These are phyloP conservation scores for Didymellaceae sp. DNA, from an alignment of 2,329 filamentous ascomycete genomes.

Conservation along the genomic window DNA sequence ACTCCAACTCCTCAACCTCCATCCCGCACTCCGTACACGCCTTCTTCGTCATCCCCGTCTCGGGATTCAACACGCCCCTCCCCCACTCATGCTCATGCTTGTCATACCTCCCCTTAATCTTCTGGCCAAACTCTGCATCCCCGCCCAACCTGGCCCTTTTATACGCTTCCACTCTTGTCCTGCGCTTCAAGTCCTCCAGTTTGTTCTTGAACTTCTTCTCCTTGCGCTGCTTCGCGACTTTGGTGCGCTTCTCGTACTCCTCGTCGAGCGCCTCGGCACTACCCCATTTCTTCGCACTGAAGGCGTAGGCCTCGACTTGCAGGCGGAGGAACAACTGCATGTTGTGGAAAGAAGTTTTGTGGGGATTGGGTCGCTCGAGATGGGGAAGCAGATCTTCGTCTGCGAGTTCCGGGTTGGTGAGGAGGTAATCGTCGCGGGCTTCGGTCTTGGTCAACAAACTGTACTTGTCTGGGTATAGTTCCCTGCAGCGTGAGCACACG, in stretches of 20 bases:
- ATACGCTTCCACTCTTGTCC: slow-evolving; percentile 90
- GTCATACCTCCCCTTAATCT: slow-evolving; percentile 65
- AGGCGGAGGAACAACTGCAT: slow-evolving; percentile 97
- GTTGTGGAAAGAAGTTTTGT: slow-evolving; percentile 95
- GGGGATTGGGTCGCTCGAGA: slow-evolving; percentile 87
- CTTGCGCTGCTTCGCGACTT: slow-evolving; percentile 82
- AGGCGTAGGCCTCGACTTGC: slow-evolving; percentile 93
- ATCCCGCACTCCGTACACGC: slow-evolving; percentile 71
- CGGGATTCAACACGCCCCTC: slow-evolving; percentile 62
- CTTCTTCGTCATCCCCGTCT: slow-evolving; percentile 79
- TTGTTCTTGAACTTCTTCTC: slow-evolving; percentile 92
- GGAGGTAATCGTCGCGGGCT: slow-evolving; percentile 89
- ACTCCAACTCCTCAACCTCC: slow-evolving; percentile 71
- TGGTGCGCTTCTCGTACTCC: slow-evolving; percentile 81
- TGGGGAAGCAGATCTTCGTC: slow-evolving; percentile 87
- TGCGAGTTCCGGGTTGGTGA: slow-evolving; percentile 93
- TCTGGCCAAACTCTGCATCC: slow-evolving; percentile 72
- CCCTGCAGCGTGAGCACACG: slow-evolving; percentile 86
- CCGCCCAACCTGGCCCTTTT: slow-evolving; percentile 59
- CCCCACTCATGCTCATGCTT: slow-evolving; percentile 92
- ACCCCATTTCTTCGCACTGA: slow-evolving; percentile 85
- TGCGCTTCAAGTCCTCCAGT: slow-evolving; percentile 87
- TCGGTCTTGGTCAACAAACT: slow-evolving; percentile 96
- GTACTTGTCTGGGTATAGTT: slow-evolving; percentile 89
- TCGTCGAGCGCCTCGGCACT: slow-evolving; percentile 82